Evolutionary conservation across 2,329 filamentous ascomycete species (phyloP).

Genomic region (Alternaria longipes): DNA sequence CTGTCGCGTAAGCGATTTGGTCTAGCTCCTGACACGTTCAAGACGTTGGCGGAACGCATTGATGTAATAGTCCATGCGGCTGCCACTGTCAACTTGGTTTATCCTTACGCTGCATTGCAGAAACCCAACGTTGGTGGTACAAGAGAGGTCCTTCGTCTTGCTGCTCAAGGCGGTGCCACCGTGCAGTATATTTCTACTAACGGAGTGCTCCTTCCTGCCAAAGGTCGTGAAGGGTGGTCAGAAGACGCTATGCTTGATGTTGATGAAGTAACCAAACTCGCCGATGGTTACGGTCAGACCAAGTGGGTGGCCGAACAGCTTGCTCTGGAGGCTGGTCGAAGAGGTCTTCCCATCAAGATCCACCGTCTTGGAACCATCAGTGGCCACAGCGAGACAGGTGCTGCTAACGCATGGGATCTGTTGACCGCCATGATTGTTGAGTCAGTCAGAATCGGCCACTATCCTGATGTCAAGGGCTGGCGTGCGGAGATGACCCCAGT

Average conservation of each 20-base stretch:
- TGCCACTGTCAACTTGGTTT: constrained; percentile 77
- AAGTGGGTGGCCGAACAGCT: constrained; percentile 85
- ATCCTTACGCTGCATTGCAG: constrained; percentile 79
- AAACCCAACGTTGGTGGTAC: constrained; percentile 83
- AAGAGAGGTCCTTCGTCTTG: constrained; percentile 75
- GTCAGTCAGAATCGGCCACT: constrained; percentile 75
- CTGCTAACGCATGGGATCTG: constrained; percentile 81
- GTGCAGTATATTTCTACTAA: constrained; percentile 84
- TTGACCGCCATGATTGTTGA: constrained; percentile 80
- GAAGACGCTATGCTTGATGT: constrained; percentile 74
- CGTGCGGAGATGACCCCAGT: constrained; percentile 85
- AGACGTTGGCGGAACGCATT: constrained; percentile 69
- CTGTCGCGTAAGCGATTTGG: constrained; percentile 74
- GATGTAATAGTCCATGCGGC: constrained; percentile 81
- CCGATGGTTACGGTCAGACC: constrained; percentile 80
- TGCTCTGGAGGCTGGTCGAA: constrained; percentile 72
- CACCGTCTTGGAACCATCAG: constrained; percentile 80
- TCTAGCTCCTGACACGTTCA: constrained; percentile 70
- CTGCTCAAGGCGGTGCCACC: constrained; percentile 72
- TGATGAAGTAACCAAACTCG: constrained; percentile 72
- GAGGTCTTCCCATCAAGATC: constrained; percentile 75
- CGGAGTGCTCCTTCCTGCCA: constrained; percentile 75
- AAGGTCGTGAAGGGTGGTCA: constrained; percentile 69
- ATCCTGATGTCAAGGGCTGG: constrained; percentile 77
- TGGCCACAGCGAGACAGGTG: constrained; percentile 77